Percentiles rank a stretch among this genome's conserved stretches.
These are phyloP conservation scores for Vaccinium darrowii DNA, from an alignment of 148 eudicot genomes.

Conservation along the genomic window DNA sequence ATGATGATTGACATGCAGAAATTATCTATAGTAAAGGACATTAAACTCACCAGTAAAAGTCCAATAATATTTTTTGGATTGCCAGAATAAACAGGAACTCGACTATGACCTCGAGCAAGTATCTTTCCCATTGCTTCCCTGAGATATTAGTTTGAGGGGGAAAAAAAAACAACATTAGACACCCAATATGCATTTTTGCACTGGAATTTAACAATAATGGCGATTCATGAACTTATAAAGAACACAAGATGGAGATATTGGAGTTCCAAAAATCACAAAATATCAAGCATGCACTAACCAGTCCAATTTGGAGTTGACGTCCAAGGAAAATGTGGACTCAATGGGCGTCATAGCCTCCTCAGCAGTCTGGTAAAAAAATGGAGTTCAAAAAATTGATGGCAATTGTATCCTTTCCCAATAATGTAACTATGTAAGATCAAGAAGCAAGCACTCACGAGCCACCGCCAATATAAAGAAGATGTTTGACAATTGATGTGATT, in stretches of 20 bases:
- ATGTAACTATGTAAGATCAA: not conserved
- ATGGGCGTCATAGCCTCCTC: slow-evolving; percentile 99
- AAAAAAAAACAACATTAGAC: not conserved
- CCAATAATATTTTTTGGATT: slow-evolving; percentile 90
- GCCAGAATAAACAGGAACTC: slow-evolving; percentile 97
- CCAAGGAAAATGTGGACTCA: slow-evolving; percentile 92
- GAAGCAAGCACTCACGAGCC: not conserved
- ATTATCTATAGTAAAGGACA: not conserved
- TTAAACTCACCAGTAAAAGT: slow-evolving; percentile 73
- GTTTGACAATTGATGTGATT: not conserved
- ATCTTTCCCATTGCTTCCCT: slow-evolving; percentile 99
- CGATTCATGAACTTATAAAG: not conserved
- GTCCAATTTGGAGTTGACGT: slow-evolving; percentile 89
- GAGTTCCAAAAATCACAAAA: not conserved
- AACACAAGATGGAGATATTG: slow-evolving; percentile 10
- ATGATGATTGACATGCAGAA: not conserved
- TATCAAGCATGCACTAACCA: slow-evolving; percentile 47
- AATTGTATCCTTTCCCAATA: not conserved
- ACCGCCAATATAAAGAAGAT: not conserved
- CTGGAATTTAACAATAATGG: not conserved
- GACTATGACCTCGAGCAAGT: slow-evolving; percentile 96
- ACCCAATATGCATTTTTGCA: not conserved
- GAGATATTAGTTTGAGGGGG: slow-evolving; percentile 17
- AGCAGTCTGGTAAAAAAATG: slow-evolving; percentile 64
- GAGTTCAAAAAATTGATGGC: not conserved